These are phyloP conservation scores for Ogataea ramenticola DNA, from an alignment of 805 yeast species.

Conservation along the genomic window DNA sequence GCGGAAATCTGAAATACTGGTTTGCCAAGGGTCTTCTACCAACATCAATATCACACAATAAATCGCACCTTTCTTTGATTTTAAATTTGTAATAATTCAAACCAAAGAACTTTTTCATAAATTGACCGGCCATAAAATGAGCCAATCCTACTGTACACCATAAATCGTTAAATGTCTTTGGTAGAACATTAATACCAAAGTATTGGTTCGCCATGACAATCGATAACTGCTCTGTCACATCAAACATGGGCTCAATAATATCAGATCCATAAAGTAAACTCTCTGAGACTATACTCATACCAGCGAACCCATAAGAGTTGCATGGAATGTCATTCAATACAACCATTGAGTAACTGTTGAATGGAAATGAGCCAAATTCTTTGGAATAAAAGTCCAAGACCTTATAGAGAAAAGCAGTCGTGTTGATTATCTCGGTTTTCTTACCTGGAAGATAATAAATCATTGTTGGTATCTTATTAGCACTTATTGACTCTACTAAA, in stretches of 20 bases:
- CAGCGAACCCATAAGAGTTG: conserved; percentile 60
- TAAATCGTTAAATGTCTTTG: conserved; percentile 66
- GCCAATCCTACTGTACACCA: conserved; percentile 91
- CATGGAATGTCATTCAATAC: conserved; percentile 56
- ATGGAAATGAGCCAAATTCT: conserved; percentile 92
- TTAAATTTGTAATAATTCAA: conserved; percentile 71
- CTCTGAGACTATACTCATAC: conserved; percentile 56
- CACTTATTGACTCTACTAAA: conserved; percentile 11
- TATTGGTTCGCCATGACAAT: conserved; percentile 80
- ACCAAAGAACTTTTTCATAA: conserved; percentile 69
- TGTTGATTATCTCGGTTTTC: conserved; percentile 50
- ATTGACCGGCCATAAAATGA: conserved; percentile 71
- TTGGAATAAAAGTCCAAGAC: conserved; percentile 79
- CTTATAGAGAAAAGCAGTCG: conserved; percentile 67
- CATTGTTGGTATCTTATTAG: conserved; percentile 43
- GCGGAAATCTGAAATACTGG: conserved; percentile 60
- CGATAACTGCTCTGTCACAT: conserved; percentile 60
- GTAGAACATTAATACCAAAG: conserved; percentile 88
- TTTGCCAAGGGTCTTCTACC: conserved; percentile 77
- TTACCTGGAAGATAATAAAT: conserved; percentile 60
- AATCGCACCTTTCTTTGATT: conserved; percentile 56
- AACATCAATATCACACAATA: conserved; percentile 65
- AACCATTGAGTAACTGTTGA: conserved; percentile 69
- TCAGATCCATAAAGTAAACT: conserved; percentile 63
- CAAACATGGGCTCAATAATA: conserved; percentile 70